These are phyloP conservation scores for Scheffersomyces coipomensis DNA, from an alignment of 805 yeast species.

Conservation along the genomic window DNA sequence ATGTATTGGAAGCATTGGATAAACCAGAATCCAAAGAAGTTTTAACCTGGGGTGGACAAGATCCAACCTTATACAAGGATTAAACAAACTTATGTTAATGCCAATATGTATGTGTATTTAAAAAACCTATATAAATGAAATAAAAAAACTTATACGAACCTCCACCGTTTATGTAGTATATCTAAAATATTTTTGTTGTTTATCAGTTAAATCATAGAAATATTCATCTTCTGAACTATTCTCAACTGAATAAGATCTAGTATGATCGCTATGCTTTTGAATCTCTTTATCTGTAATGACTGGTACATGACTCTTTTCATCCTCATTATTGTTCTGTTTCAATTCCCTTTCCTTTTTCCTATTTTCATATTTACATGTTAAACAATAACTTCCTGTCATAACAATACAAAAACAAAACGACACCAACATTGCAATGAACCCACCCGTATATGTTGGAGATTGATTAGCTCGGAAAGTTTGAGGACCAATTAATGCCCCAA, in stretches of 20 bases:
- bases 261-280: too few relatives aligned
- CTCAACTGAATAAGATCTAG: too few relatives aligned
- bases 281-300: too few relatives aligned
- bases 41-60: conserved; percentile 30
- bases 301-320: too few relatives aligned
- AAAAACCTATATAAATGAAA: background rate
- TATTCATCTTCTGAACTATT: too few relatives aligned
- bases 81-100: too few relatives aligned
- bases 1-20: conserved; percentile 33
- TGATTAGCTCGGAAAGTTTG: conserved; percentile 19
- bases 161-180: conserved; percentile 13
- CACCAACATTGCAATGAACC: conserved; percentile 17
- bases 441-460: conserved; percentile 21
- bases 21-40: conserved; percentile 35
- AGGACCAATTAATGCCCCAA: conserved; percentile 26
- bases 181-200: conserved; percentile 14
- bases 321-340: too few relatives aligned
- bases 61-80: conserved; percentile 26
- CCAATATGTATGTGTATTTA: background rate
- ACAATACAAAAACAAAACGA: conserved; percentile 17
- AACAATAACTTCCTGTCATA: conserved; percentile 11
- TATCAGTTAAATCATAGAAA: conserved; percentile 16
- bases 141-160: background rate
- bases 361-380: conserved; percentile 12
- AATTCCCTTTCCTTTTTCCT: conserved; percentile 6